Conservation (phyloP, 768 basidiomycete species). For the Collybia mongolica region DNA sequence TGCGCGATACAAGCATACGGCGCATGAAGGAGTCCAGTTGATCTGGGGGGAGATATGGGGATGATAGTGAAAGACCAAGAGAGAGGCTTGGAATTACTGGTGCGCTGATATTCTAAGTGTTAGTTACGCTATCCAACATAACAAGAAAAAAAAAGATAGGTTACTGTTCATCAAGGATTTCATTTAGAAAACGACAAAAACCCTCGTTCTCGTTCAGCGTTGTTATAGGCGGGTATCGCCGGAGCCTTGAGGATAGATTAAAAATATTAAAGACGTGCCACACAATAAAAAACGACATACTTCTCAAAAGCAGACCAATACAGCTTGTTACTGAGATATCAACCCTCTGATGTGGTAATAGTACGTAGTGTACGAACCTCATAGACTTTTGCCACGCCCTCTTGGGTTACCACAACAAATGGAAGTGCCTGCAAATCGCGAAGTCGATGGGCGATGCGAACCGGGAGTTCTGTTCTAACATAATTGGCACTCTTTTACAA, state of each 20-base stretch:
- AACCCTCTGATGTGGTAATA: no score
- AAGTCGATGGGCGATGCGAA: slow-evolving; percentile 84
- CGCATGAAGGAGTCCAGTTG: slow-evolving; percentile 85
- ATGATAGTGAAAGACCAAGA: slow-evolving; percentile 83
- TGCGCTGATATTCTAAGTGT: slow-evolving; percentile 39
- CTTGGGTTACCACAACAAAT: slow-evolving; percentile 84
- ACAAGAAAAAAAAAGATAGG: slow-evolving; percentile 20
- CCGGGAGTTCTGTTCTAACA: slow-evolving; percentile 85
- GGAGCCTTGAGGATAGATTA: slow-evolving; percentile 47
- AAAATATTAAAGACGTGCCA: neutral
- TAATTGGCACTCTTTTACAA: slow-evolving; percentile 77
- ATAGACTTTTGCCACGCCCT: slow-evolving; percentile 80
- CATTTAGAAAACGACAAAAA: slow-evolving; percentile 73
- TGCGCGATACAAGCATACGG: slow-evolving; percentile 88
- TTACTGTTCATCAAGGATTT: slow-evolving; percentile 75
- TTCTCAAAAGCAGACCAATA: slow-evolving; percentile 89
- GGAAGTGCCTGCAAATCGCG: slow-evolving; percentile 86
- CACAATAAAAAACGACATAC: slow-evolving; percentile 33
- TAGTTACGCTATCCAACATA: neutral
- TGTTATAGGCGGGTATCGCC: slow-evolving; percentile 70
- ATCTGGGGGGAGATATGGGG: slow-evolving; percentile 75
- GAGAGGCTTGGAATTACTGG: slow-evolving; percentile 79
- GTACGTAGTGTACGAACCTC: slow-evolving; percentile 48
- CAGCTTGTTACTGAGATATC: slow-evolving; percentile 40
- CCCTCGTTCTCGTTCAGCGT: slow-evolving; percentile 71